Evolutionary conservation across 352 stramenopile species (phyloP), one percentile per base, ranked within the genome.

Genomic region (Pythium grandisporangium): DNA sequence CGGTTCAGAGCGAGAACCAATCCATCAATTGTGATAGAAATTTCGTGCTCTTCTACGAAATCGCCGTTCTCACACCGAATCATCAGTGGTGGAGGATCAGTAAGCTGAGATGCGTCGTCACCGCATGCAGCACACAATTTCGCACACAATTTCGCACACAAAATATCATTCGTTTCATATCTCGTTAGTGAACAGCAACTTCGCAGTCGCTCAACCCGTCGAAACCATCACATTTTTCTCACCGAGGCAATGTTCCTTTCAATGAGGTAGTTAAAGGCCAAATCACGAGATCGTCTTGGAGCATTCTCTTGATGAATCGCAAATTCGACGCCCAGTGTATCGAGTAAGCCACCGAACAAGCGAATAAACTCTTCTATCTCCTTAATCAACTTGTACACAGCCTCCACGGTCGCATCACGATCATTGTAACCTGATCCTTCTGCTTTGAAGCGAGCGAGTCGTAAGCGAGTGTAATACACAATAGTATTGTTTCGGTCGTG

Each of bases 351-450:
- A 19, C 56, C 51, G 41, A 84, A 77, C 5, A 72, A 42, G 19
- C 63, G 49, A 40, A 51, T 56, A 22, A 69, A 70, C 30, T 81
- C 58, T 20, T 48, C 32, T 8, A 84, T 32, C 21, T 56, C 57
- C 6, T 39, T 53, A 13, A 63, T 52, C 1, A 89, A 55, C 16
- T 53, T 54, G 14, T 61, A 46, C 0, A 76, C 50, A 5, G 68
- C 75, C 10, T 53, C 37, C n/a, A 67, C 60, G n/a, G 64, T 84
- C 11, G 70, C 66, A 33, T 82, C 53, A 11, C 64, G 52, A 53
- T 79, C 68, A 45, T 37, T 37, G 12, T 33, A 53, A n/a, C n/a
- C n/a, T n/a, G n/a, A n/a, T n/a, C n/a, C n/a, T n/a, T n/a, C n/a
- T n/a, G n/a, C n/a, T n/a, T n/a, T n/a, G n/a, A n/a, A n/a, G n/a